Conservation (phyloP, 495 filamentous ascomycete genomes). For the Annulohypoxylon nitens region DNA sequence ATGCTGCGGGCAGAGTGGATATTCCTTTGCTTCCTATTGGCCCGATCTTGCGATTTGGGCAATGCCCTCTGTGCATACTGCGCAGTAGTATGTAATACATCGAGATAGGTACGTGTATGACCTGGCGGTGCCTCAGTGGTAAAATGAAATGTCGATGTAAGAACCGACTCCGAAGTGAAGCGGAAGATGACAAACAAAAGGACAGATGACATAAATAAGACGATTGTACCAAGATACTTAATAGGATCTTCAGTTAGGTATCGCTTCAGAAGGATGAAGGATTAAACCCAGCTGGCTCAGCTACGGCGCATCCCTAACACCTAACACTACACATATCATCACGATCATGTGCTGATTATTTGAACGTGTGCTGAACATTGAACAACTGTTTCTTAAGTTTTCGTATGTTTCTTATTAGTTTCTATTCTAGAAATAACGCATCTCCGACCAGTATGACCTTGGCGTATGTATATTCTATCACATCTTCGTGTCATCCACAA, state of each 20-base stretch:
- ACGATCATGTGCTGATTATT: neutral
- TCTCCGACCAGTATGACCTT: neutral
- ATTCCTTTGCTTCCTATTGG: constrained; percentile 39
- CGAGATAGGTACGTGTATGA: constrained; percentile 5
- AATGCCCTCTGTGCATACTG: constrained; percentile 5
- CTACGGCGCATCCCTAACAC: neutral
- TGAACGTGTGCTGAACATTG: neutral
- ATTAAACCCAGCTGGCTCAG: neutral
- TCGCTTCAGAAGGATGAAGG: neutral
- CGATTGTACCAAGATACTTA: neutral
- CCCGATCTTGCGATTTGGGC: constrained; percentile 35
- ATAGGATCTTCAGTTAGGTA: neutral
- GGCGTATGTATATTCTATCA: constrained; percentile 11
- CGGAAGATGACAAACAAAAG: neutral
- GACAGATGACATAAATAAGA: neutral
- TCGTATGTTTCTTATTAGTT: neutral
- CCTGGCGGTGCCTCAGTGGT: constrained; percentile 6
- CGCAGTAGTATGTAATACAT: neutral
- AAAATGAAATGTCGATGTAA: neutral
- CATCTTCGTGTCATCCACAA: neutral
- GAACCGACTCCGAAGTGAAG: neutral
- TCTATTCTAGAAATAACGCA: neutral
- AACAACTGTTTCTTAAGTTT: neutral
- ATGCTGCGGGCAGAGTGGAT: constrained; percentile 15
- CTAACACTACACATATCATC: neutral